Evolutionary conservation across 1,284 basidiomycete species (phyloP), one percentile per base, ranked within the genome.

Genomic region (Ustilago curta): DNA sequence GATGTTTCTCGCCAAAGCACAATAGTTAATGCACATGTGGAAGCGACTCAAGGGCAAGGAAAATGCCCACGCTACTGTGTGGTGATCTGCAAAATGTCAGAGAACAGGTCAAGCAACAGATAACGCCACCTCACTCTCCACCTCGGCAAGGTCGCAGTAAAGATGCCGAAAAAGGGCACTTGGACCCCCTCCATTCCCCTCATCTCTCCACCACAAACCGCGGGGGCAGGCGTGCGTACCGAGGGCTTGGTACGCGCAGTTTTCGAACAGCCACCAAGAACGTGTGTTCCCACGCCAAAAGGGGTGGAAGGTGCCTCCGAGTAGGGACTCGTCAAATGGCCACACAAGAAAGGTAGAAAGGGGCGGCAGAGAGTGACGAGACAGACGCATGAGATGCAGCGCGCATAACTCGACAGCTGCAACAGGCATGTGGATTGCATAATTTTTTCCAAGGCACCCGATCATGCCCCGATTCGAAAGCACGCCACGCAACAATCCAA

Each of bases 391-490:
- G 40, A 42, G 21, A 59, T 70, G 60, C 67, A 54, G 32, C 40
- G 19, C 53, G 67, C 67, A 70, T 70, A 59, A 63, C 57, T 70
- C 57, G 60, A 70, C 67, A 59, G 56, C 32, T 59, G 39, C 42
- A 31, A 48, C 27, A 49, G 60, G 67, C 67, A 63, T 64, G 67
- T 49, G 45, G 39, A 19, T 29, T 59, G 67, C 67, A 63, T 59
- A 8, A n/a, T n/a, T 42, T 40, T 18, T n/a, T n/a, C 21, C 16
- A 35, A 48, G 31, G 43, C 14, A 16, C 56, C 51, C 50, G 62
- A 55, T 59, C 39, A 39, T 2, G 21, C 5, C 59, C 47, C 53
- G 60, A 50, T 58, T 23, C 43, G 14, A 37, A n/a, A 44, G 21
- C 47, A 16, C n/a, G 23, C 42, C 19, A 21, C 42, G 2, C 42